Base-by-base conservation (phyloP, 2,329 filamentous ascomycete species). In the Clonostachys solani region DNA sequence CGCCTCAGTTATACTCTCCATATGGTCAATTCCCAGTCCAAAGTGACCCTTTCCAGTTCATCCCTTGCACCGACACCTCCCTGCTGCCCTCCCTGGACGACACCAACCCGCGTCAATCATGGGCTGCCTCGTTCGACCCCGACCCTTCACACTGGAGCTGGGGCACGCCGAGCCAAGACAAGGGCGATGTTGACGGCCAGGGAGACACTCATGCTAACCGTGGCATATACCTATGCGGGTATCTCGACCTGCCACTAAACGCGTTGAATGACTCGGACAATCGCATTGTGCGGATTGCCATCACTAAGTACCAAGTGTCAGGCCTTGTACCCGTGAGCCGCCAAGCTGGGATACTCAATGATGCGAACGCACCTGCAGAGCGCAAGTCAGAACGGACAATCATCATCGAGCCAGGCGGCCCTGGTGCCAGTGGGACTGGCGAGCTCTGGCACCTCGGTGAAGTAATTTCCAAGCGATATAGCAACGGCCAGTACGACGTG, bases 391-490 rank as follows among this genome's bases (percentile, higher is more conserved):
- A 67, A 43, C 63, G 74, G 16, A 77, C 75, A 3, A 66, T 78
- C 36, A 66, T 78, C 17, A 59, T 78, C 33, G 68, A 78, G 47
- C 75, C 75, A 4, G 75, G 76, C 40, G 74, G 74, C 10, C 74
- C 74, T 0, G 74, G 74, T 2, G 74, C 69, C 13, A 74, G 71
- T 50, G 75, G 74, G 5, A 74, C 69, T 0, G 57, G 47, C 1
- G 69, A 69, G 37, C 63, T 60, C 4, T 75, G 69, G 70, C 53
- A 63, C 6, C 52, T 51, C 0, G 66, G 62, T 5, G 65, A 74
- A 47, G 46, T 50, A 0, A 49, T 72, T 35, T 67, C 69, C 5
- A 54, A 65, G 47, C 67, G 70, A 4, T 56, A 77, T 12, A 73
- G 71, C 47, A 65, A 65, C 33, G 63, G 67, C 18, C 55, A 60